phyloP scores from a whole-genome alignment of 2,329 filamentous ascomycete species.

The Huntiella bhutanensis region DNA sequence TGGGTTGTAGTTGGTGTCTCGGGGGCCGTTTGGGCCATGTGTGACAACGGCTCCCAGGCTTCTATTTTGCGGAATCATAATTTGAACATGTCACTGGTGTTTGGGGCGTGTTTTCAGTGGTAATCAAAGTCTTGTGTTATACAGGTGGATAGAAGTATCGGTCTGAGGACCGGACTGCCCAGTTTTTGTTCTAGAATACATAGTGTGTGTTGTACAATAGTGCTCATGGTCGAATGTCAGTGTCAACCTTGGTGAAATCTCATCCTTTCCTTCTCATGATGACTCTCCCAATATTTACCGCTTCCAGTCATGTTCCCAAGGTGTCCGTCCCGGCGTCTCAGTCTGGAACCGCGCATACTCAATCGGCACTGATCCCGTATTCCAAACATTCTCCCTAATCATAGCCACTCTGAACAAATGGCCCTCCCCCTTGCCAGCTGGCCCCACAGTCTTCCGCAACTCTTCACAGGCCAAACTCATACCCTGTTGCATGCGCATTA shows the following conservation, averaged over 20 bases:
- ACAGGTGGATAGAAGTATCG: no score
- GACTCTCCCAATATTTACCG: slow-evolving; percentile 19
- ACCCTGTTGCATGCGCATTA: slow-evolving; percentile 60
- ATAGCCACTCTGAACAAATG: slow-evolving; percentile 74
- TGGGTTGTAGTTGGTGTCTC: no score
- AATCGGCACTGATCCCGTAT: slow-evolving; percentile 56
- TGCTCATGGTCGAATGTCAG: neutral
- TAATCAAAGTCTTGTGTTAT: no score
- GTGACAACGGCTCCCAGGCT: no score
- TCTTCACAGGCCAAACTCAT: slow-evolving; percentile 80
- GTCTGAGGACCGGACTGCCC: no score
- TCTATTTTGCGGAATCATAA: no score
- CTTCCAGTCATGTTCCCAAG: slow-evolving; percentile 94
- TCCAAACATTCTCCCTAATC: slow-evolving; percentile 75
- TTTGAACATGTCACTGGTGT: no score
- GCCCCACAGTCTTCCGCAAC: slow-evolving; percentile 42
- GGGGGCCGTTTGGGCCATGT: no score
- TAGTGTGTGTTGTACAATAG: neutral
- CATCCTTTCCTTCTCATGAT: neutral
- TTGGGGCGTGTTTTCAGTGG: no score
- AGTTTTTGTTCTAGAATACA: slow-evolving; percentile 4
- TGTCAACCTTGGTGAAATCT: neutral
- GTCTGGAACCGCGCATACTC: slow-evolving; percentile 79
- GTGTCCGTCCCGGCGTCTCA: slow-evolving; percentile 55
- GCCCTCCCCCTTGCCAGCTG: slow-evolving; percentile 40